A percentile compares a stretch with the other conserved stretches of the same genome.
phyloP scores from a whole-genome alignment of 495 filamentous ascomycete species.

The Podospora appendiculata region DNA sequence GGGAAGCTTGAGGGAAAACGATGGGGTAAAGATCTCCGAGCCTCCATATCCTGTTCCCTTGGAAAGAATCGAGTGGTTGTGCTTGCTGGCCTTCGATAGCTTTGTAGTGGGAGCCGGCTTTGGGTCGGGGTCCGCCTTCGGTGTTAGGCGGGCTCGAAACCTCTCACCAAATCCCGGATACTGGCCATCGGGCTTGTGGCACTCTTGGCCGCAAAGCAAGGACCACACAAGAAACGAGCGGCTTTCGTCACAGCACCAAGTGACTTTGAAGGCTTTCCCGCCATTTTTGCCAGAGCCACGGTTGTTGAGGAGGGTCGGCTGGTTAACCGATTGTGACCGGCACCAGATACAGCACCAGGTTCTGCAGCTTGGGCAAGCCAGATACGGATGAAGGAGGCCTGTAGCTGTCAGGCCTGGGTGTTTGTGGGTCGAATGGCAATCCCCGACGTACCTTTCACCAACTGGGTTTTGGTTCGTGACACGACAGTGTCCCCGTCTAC shows the following conservation, averaged over 20 bases:
- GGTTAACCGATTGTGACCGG: neutral
- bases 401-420: neutral
- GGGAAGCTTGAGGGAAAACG: neutral
- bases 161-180: no score
- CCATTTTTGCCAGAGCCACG: neutral
- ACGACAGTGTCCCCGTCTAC: neutral
- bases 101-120: no score
- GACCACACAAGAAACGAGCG: constrained; percentile 25
- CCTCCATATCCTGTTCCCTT: constrained; percentile 20
- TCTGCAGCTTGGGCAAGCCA: constrained; percentile 8
- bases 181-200: neutral
- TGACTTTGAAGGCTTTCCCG: constrained; percentile 2
- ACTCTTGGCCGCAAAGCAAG: constrained; percentile 22
- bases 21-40: neutral
- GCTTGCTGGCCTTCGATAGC: no score
- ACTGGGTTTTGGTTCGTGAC: constrained; percentile 1
- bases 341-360: constrained; percentile 2
- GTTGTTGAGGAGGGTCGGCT: neutral
- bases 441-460: neutral
- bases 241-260: constrained; percentile 27
- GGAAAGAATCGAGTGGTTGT: constrained; percentile 1
- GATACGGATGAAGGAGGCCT: constrained; percentile 4
- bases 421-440: no score
- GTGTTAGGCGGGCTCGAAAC: no score
- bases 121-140: no score